Conservation (phyloP, 805 yeast genomes). For the Saturnispora gosingensis region DNA sequence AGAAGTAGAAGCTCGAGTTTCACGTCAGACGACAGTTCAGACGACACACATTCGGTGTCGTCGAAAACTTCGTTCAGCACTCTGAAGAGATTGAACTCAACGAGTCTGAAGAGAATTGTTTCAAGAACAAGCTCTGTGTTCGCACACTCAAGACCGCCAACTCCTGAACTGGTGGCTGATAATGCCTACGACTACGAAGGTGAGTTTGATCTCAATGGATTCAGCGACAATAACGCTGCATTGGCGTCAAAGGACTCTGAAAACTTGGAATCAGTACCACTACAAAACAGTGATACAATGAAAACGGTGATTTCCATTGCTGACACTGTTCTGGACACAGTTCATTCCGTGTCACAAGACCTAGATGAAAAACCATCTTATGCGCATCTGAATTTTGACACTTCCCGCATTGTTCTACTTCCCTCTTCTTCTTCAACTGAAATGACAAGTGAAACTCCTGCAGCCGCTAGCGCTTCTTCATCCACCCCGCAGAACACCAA, state of each 20-base stretch:
- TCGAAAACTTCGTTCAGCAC: neutral
- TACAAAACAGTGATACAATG: neutral
- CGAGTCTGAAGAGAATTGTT: slow-evolving; percentile 4
- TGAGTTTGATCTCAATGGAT: neutral
- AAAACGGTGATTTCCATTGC: neutral
- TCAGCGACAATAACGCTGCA: neutral
- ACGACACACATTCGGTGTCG: neutral
- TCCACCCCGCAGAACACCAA: neutral
- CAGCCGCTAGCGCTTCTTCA: neutral
- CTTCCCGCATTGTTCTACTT: neutral
- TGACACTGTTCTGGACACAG: neutral
- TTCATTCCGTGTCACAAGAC: neutral
- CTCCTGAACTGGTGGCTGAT: neutral
- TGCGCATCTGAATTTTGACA: neutral
- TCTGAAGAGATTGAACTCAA: neutral
- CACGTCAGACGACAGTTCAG: neutral
- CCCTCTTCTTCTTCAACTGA: neutral
- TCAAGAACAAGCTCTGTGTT: slow-evolving; percentile 3
- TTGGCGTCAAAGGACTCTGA: neutral
- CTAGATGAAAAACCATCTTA: neutral
- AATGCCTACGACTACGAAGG: neutral
- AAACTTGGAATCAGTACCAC: neutral
- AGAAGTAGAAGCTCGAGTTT: neutral
- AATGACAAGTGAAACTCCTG: neutral
- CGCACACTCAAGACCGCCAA: neutral